Base-by-base conservation (phyloP, 805 yeast species). In the Yueomyces sp. region DNA sequence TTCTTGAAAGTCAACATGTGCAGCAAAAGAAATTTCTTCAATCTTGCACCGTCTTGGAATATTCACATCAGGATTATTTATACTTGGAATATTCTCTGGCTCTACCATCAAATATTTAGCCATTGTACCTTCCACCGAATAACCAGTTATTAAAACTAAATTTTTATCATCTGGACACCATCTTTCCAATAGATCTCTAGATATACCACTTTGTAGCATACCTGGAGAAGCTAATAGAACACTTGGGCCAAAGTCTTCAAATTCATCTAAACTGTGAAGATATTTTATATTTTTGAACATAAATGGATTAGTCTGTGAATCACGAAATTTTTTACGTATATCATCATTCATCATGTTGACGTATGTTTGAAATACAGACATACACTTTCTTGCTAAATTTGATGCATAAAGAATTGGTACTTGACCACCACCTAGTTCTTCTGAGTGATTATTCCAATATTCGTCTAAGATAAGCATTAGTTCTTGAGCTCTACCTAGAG, bases 161-260 rank as follows among this genome's bases (percentile, higher is more conserved):
- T 92, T 92, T 55, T 85, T 81, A 3, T 94, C 83, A 54, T 92
- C 97, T 0, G 99, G 98, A 4, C 95, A 88, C 99, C 99, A 92
- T 60, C 82, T 77, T 57, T 92, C 99, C 30, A 92, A 70, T 26
- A 92, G 68, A 52, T 84, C 92, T 52, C 99, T 72, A 0, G 96
- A 86, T 3, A 88, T 80, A 48, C 99, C 99, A 59, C 84, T 88
- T 60, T 90, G 98, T 41, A 92, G 69, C 99, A 92, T 92, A 59
- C 99, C 99, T 0, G 99, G 99, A 39, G 94, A 79, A 0, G 98
- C 98, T 34, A 92, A 75, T 63, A 92, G 88, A 26, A 92, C 97
- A 52, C 95, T 86, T 3, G 98, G 96, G 0, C 95, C 95, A 51
- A 86, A 73, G 61, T 92, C 98, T 54, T 87, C 94, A 57, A 92